Evolutionary conservation across 805 yeast species (phyloP).

Genomic region (fission yeast (Schizosaccharomyces pombe)): DNA sequence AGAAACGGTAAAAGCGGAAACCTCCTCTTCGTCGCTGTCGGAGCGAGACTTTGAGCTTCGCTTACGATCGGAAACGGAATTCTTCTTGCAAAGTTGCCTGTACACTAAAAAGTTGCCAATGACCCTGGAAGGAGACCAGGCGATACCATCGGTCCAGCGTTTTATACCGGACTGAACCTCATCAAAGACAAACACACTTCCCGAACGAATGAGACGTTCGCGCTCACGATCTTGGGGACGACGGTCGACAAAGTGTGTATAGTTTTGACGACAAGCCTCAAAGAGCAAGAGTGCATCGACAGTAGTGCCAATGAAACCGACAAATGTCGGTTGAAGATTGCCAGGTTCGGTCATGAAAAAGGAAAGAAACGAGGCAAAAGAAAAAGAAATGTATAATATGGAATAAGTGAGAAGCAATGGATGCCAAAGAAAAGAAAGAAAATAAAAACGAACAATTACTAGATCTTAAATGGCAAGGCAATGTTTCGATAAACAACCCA

Average conservation of each 20-base stretch:
- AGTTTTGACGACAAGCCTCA: slow-evolving; percentile 50
- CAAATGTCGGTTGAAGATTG: slow-evolving; percentile 29
- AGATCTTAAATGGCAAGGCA: neutral
- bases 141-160: slow-evolving; percentile 90
- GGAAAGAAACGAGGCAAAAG: neutral
- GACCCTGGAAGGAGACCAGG: slow-evolving; percentile 83
- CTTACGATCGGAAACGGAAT: neutral
- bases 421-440: neutral
- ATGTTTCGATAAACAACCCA: neutral
- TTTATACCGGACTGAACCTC: slow-evolving; percentile 67
- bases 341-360: neutral
- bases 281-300: slow-evolving; percentile 61
- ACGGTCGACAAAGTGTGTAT: slow-evolving; percentile 38
- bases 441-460: neutral
- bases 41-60: neutral
- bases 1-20: neutral
- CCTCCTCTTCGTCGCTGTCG: neutral
- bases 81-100: slow-evolving; percentile 31
- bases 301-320: slow-evolving; percentile 59
- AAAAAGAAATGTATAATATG: neutral
- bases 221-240: slow-evolving; percentile 71
- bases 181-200: slow-evolving; percentile 62
- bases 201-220: slow-evolving; percentile 38
- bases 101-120: slow-evolving; percentile 67
- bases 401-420: neutral